Base-by-base conservation (phyloP, 495 filamentous ascomycete species). In the Baudoinia panamericana region DNA sequence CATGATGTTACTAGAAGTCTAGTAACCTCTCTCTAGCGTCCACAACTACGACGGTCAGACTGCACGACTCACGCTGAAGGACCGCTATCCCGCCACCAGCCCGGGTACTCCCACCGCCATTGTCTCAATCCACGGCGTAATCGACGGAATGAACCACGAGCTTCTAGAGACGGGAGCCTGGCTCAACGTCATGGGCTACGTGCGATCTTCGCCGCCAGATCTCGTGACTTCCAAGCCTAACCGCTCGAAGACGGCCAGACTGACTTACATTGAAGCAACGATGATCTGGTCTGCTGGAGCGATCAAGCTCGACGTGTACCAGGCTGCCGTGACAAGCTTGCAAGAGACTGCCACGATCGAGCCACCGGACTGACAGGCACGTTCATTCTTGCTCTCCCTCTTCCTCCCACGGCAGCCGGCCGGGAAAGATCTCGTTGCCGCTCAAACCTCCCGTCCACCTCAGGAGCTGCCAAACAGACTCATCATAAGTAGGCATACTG, bases 181-280 rank as follows among this genome's bases (percentile, higher is more conserved):
- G 90, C 56, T 94, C 15, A 90, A 93, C 57, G 71, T 95, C 0
- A 70, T 94, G 38, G 90, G 88, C 2, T 93, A 93, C 57, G 66
- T 92, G 25, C 60, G 67, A 4, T n/a, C n/a, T n/a, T n/a, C n/a
- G n/a, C n/a, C n/a, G n/a, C n/a, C n/a, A n/a, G n/a, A n/a, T n/a
- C n/a, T n/a, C n/a, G n/a, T n/a, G n/a, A n/a, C n/a, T n/a, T 53
- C 48, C 45, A 55, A 2, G 17, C 40, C 40, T n/a, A 19, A 23
- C n/a, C 22, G 31, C 2, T 15, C 21, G 1, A 44, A 43, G 26
- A 24, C 12, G 32, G 16, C 32, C 29, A 2, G 10, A 18, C 24
- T 39, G 16, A 25, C 37, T 10, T 36, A 38, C 17, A 30, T 56
- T n/a, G 45, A 52, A 12, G 52, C 52, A 11, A 45, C 47, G 5